Conservation (phyloP, 148 eudicot species). For the Rhododendron mucronatum region DNA sequence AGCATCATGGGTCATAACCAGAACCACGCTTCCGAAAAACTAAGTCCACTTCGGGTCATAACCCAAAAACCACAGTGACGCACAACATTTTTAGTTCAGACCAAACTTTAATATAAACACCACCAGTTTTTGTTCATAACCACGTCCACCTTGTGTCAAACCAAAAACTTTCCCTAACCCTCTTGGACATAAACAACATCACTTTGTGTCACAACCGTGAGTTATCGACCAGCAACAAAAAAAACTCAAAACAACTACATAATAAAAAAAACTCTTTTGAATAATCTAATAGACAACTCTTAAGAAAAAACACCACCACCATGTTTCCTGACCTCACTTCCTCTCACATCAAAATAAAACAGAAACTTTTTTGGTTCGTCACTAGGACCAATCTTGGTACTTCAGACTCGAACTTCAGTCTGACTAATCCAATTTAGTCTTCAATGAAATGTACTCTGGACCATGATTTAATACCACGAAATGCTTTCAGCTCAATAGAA, state of each 20-base stretch:
- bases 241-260: background rate
- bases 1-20: background rate
- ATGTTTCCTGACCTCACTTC: background rate
- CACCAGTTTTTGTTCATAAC: background rate
- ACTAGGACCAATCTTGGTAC: background rate
- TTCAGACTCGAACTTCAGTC: background rate
- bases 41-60: background rate
- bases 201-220: background rate
- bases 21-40: background rate
- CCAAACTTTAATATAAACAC: background rate
- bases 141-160: background rate
- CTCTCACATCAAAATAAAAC: background rate
- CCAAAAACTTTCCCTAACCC: background rate
- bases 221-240: background rate
- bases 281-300: background rate
- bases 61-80: background rate
- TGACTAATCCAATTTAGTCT: background rate
- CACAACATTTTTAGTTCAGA: background rate
- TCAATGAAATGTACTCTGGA: background rate
- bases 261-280: background rate
- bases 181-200: background rate
- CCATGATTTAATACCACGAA: background rate
- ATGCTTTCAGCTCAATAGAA: background rate
- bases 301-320: background rate
- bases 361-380: background rate